Conservation (phyloP, 1,284 basidiomycete genomes). For the Microbotryum saponariae region DNA sequence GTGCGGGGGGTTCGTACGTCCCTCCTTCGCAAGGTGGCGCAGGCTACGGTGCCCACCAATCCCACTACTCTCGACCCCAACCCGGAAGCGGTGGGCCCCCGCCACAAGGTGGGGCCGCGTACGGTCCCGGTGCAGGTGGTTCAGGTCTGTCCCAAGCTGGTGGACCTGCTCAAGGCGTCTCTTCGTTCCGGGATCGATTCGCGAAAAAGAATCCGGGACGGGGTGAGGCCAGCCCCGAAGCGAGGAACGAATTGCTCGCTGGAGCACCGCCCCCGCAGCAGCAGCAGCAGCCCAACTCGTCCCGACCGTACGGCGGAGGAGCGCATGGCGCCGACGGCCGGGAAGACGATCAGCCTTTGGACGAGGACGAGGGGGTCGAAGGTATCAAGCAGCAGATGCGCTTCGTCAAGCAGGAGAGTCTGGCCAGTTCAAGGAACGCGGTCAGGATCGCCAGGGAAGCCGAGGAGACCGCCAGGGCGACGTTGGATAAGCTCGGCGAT, state of each 20-base stretch:
- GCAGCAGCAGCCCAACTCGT: background rate
- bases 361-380: slow-evolving; percentile 88
- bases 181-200: too few relatives aligned
- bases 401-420: slow-evolving; percentile 85
- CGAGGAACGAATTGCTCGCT: slow-evolving; percentile 15
- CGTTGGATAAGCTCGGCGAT: slow-evolving; percentile 76
- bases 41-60: slow-evolving; percentile 17
- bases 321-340: background rate
- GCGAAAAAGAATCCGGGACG: too few relatives aligned
- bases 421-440: slow-evolving; percentile 84
- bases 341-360: slow-evolving; percentile 8
- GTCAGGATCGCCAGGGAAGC: slow-evolving; percentile 86
- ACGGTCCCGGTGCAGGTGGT: too few relatives aligned
- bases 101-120: too few relatives aligned
- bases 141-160: too few relatives aligned
- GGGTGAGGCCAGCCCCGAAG: too few relatives aligned
- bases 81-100: background rate
- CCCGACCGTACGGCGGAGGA: background rate
- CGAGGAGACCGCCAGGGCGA: slow-evolving; percentile 88
- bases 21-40: slow-evolving; percentile 23
- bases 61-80: slow-evolving; percentile 12
- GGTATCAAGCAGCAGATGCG: slow-evolving; percentile 90
- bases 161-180: too few relatives aligned
- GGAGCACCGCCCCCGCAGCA: slow-evolving; percentile 20
- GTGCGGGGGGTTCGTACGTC: slow-evolving; percentile 8